Conservation (phyloP, 495 filamentous ascomycete genomes). For the Gamarada debralockiae region DNA sequence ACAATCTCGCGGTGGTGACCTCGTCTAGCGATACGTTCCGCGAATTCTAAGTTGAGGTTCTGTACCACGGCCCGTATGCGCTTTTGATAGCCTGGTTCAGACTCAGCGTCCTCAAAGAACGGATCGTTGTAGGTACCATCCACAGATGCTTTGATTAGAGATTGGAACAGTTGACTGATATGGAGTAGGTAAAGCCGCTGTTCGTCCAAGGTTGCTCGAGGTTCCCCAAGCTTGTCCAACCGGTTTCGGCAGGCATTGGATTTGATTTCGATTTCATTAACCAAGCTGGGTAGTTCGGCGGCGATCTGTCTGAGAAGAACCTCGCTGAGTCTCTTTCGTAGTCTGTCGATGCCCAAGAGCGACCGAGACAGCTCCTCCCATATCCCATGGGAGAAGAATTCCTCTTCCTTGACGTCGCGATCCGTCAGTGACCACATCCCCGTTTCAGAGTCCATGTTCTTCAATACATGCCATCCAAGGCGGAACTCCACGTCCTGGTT, state of each 20-base stretch:
- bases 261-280: slow-evolving; percentile 50
- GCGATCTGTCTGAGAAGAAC: slow-evolving; percentile 55
- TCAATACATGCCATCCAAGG: slow-evolving; percentile 49
- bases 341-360: slow-evolving; percentile 39
- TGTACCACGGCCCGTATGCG: slow-evolving; percentile 60
- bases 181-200: slow-evolving; percentile 50
- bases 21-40: slow-evolving; percentile 36
- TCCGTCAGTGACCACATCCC: slow-evolving; percentile 29
- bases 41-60: slow-evolving; percentile 53
- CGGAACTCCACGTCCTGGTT: slow-evolving; percentile 44
- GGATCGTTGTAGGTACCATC: slow-evolving; percentile 52
- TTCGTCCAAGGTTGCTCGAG: slow-evolving; percentile 41
- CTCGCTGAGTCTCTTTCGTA: slow-evolving; percentile 50
- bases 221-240: slow-evolving; percentile 44
- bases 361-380: slow-evolving; percentile 17
- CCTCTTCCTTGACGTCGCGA: slow-evolving; percentile 31
- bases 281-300: slow-evolving; percentile 51
- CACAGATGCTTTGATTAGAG: slow-evolving; percentile 44
- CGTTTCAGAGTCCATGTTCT: slow-evolving; percentile 42
- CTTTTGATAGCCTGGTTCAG: slow-evolving; percentile 36
- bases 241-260: slow-evolving; percentile 20
- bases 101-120: slow-evolving; percentile 49
- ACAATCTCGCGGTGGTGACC: slow-evolving; percentile 44
- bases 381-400: slow-evolving; percentile 40
- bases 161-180: slow-evolving; percentile 46